Percentiles rank a stretch among this genome's conserved stretches.
Evolutionary conservation across 352 stramenopile species (phyloP).

Genomic region (Phytophthora chlamydospora): DNA sequence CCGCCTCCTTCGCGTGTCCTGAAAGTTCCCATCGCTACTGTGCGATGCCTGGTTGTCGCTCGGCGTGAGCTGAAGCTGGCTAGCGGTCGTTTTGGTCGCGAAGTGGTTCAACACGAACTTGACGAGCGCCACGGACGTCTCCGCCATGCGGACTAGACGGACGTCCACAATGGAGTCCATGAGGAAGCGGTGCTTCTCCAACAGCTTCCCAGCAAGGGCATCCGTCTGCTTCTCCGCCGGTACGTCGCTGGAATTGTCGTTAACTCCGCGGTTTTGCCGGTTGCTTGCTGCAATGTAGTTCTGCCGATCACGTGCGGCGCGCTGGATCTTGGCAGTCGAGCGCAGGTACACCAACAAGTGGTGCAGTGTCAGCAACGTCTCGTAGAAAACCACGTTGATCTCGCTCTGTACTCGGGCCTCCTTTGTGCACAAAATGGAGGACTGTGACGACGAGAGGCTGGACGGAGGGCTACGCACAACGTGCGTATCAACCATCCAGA

Average conservation of each 20-base stretch:
- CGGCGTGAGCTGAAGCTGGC: slow-evolving; percentile 8
- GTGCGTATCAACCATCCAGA: slow-evolving; percentile 47
- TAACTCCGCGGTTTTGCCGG: slow-evolving; percentile 12
- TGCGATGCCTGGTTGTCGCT: slow-evolving; percentile 30
- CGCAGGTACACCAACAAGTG: slow-evolving; percentile 63
- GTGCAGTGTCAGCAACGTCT: slow-evolving; percentile 69
- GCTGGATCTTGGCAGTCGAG: slow-evolving; percentile 33
- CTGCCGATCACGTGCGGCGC: slow-evolving; percentile 18
- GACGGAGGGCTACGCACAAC: slow-evolving; percentile 28
- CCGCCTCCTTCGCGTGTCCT: slow-evolving; percentile 19
- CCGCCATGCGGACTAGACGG: slow-evolving; percentile 56
- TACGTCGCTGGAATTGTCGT: slow-evolving; percentile 27
- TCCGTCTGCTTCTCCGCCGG: slow-evolving; percentile 38
- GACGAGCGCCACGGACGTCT: slow-evolving; percentile 66
- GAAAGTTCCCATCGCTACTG: slow-evolving; percentile 18
- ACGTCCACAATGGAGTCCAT: slow-evolving; percentile 73
- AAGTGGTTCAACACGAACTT: slow-evolving; percentile 64
- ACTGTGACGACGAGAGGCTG: slow-evolving; percentile 40
- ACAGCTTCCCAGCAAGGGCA: slow-evolving; percentile 49
- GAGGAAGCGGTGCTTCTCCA: slow-evolving; percentile 73
- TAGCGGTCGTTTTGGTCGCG: slow-evolving; percentile 15
- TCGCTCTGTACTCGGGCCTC: slow-evolving; percentile 71
- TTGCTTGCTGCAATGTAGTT: slow-evolving; percentile 37
- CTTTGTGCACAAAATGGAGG: slow-evolving; percentile 47
- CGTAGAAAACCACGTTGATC: slow-evolving; percentile 74